These are phyloP conservation scores for Aspergillus kassunensis DNA, from an alignment of 495 filamentous ascomycete species.

Conservation along the genomic window DNA sequence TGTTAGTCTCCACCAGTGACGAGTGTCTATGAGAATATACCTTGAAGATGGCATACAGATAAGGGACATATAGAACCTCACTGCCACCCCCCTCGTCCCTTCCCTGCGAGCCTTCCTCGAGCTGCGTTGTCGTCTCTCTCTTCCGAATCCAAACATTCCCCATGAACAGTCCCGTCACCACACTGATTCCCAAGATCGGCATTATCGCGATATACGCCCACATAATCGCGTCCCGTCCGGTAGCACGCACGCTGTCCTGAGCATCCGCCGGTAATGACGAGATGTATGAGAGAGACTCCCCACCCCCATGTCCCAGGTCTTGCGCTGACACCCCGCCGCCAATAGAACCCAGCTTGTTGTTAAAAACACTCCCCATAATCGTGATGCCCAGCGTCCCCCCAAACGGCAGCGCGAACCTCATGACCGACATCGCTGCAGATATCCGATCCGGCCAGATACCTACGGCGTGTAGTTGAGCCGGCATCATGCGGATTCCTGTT, in stretches of 20 bases:
- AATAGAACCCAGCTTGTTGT: conserved; percentile 41
- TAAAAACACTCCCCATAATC: conserved; percentile 59
- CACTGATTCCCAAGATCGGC: conserved; percentile 48
- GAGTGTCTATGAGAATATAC: background rate
- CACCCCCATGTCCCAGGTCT: conserved; percentile 3
- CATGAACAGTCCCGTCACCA: conserved; percentile 40
- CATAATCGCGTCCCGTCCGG: conserved; percentile 45
- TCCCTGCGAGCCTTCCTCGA: background rate
- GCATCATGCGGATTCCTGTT: conserved; percentile 49
- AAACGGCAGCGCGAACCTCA: conserved; percentile 49
- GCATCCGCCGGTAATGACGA: conserved; percentile 19
- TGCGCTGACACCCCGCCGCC: background rate
- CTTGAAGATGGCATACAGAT: conserved; percentile 22
- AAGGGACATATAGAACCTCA: conserved; percentile 25
- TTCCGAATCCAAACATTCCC: conserved; percentile 51
- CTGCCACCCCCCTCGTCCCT: background rate
- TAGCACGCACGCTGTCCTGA: conserved; percentile 23
- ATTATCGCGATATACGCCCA: conserved; percentile 54
- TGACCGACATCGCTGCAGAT: conserved; percentile 47
- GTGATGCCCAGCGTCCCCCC: conserved; percentile 56
- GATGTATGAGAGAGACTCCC: conserved; percentile 19
- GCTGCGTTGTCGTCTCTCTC: background rate
- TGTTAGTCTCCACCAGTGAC: background rate
- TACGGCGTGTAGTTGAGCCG: conserved; percentile 46
- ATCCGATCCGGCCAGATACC: conserved; percentile 51